A percentile compares a stretch with the other conserved stretches of the same genome.
phyloP scores from a whole-genome alignment of 2,329 filamentous ascomycete genomes.

The Calonectria pseudoreteaudii region DNA sequence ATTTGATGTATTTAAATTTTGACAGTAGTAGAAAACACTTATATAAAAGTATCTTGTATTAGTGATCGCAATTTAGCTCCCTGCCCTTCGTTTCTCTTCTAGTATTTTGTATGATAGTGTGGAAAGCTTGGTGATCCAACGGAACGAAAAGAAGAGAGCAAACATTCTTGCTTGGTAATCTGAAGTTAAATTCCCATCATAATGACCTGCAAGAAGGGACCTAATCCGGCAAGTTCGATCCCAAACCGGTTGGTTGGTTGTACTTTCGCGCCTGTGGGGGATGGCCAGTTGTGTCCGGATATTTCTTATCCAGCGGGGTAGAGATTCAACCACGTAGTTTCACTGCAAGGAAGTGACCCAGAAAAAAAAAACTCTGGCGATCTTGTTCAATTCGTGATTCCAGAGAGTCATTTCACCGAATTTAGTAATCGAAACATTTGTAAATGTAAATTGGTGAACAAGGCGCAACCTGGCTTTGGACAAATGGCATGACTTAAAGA shows the following conservation, averaged over 20 bases:
- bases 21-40: not conserved
- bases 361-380: not conserved
- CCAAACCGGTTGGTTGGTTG: not conserved
- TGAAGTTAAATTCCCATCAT: not conserved
- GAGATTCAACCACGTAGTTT: not conserved
- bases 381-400: too few relatives aligned
- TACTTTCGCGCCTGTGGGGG: not conserved
- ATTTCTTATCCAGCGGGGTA: not conserved
- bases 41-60: not conserved
- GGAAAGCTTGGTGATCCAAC: not conserved
- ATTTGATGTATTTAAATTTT: not conserved
- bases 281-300: not conserved
- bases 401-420: not conserved
- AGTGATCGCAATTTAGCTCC: not conserved
- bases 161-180: not conserved
- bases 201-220: not conserved
- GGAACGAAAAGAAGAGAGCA: not conserved
- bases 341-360: not conserved
- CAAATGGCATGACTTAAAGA: not conserved
- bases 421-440: not conserved
- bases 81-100: not conserved
- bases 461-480: not conserved
- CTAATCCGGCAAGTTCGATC: not conserved
- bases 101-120: not conserved
- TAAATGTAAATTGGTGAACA: not conserved